Conservation (phyloP, 805 yeast genomes). For the Candida khao-thaluensis region DNA sequence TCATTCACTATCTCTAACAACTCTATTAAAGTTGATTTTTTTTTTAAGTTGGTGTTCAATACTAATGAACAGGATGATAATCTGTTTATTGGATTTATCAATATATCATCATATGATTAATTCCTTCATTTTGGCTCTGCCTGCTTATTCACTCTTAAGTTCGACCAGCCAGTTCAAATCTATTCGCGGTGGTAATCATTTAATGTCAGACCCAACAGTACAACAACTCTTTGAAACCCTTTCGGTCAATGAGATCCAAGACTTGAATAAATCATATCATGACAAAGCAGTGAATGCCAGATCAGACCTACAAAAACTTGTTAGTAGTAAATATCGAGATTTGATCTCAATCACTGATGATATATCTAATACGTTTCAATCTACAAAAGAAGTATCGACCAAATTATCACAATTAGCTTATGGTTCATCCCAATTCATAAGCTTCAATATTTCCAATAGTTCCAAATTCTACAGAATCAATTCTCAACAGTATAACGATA, state of each 20-base stretch:
- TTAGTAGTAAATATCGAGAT: constrained; percentile 42
- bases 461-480: constrained; percentile 16
- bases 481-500: constrained; percentile 25
- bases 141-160: no score
- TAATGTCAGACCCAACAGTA: constrained; percentile 12
- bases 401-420: constrained; percentile 33
- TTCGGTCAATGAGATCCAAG: constrained; percentile 33
- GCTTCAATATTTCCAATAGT: constrained; percentile 17
- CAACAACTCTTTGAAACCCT: constrained; percentile 36
- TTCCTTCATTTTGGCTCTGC: no score
- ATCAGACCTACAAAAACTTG: constrained; percentile 34
- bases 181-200: constrained; percentile 1
- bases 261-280: constrained; percentile 28
- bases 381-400: constrained; percentile 23
- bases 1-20: neutral
- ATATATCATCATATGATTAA: no score
- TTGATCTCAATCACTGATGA: constrained; percentile 45
- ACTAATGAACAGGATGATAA: no score
- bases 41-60: neutral
- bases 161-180: no score
- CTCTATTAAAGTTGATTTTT: no score
- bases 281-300: constrained; percentile 28
- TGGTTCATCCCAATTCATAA: constrained; percentile 25
- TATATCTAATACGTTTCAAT: constrained; percentile 30
- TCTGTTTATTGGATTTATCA: no score